phyloP scores from a whole-genome alignment of 768 basidiomycete species.

The Podaxis sp. region DNA sequence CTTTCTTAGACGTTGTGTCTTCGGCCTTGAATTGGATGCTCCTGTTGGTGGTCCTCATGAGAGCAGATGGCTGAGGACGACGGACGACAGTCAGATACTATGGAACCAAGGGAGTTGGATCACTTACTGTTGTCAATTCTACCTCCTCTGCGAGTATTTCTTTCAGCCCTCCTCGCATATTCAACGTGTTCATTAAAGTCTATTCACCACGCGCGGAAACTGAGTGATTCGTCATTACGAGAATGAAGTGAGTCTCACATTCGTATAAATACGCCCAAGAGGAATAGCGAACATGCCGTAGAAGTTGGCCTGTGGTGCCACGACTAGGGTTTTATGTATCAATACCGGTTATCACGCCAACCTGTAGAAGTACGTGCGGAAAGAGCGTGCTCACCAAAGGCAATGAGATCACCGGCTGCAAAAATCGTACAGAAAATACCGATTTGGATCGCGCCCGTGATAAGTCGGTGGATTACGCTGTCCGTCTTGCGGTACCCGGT shows the following conservation, averaged over 20 bases:
- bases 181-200: constrained; percentile 16
- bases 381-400: constrained; percentile 22
- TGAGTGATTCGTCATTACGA: neutral
- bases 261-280: constrained; percentile 44
- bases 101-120: too few relatives aligned
- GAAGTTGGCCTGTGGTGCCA: constrained; percentile 33
- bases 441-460: constrained; percentile 54
- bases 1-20: neutral
- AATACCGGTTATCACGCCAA: neutral
- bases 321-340: constrained; percentile 11
- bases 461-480: constrained; percentile 50
- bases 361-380: neutral
- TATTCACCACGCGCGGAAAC: neutral
- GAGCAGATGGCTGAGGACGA: neutral
- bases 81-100: neutral
- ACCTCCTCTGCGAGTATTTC: constrained; percentile 7
- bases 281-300: constrained; percentile 36
- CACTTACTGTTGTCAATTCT: neutral
- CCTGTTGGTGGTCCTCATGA: neutral
- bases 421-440: constrained; percentile 52
- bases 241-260: constrained; percentile 33
- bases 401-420: constrained; percentile 49
- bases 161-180: constrained; percentile 11
- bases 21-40: neutral
- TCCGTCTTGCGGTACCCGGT: constrained; percentile 56